A percentile compares a stretch with the other conserved stretches of the same genome.
Conservation (phyloP, 139 green algal genomes). For the Tetradesmus obliquus region DNA sequence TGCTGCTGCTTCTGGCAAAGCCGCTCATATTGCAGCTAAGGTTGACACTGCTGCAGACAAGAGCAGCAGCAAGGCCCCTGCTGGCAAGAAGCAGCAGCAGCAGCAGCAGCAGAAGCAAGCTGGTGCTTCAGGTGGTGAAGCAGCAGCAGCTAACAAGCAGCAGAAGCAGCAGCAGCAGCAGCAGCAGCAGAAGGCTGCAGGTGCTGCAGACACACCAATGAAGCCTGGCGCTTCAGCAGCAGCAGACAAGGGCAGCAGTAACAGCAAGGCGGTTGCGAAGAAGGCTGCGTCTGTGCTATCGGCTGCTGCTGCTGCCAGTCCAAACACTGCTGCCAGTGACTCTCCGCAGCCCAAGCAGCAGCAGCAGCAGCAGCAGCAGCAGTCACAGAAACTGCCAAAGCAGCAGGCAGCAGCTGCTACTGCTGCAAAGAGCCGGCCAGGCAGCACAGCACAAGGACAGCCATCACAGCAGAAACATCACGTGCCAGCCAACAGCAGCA, state of each 20-base stretch:
- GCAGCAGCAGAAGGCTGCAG: not conserved
- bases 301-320: not conserved
- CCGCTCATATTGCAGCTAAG: not conserved
- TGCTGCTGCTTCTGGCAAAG: not conserved
- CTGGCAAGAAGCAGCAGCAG: not conserved
- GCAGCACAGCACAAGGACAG: not conserved
- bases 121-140: not conserved
- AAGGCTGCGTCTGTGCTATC: not conserved
- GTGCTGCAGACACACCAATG: not conserved
- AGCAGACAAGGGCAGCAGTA: conserved; percentile 7
- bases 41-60: not conserved
- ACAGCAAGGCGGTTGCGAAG: not conserved
- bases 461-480: conserved; percentile 1
- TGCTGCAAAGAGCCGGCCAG: not conserved
- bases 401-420: not conserved
- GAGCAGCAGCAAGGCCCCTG: not conserved
- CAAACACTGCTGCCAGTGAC: not conserved
- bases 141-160: not conserved
- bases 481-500: not conserved
- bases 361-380: not conserved
- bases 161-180: conserved; percentile 29
- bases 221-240: not conserved
- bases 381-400: not conserved
- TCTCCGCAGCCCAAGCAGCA: not conserved
- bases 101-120: not conserved